phyloP scores from a whole-genome alignment of 2,329 filamentous ascomycete species.

The Trichophyton simii region DNA sequence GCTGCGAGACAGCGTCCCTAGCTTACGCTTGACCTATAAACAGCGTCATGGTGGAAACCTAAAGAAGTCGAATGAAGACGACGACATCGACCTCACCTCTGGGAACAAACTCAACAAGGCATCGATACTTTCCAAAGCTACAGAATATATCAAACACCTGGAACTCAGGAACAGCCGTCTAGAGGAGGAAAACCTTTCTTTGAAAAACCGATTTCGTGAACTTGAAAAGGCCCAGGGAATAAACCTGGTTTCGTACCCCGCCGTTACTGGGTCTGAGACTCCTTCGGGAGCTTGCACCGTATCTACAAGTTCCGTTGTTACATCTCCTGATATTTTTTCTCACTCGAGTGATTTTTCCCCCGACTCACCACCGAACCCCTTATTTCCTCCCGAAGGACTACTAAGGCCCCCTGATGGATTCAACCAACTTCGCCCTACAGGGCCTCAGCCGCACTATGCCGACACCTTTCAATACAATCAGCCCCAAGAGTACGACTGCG shows the following conservation, averaged over 20 bases:
- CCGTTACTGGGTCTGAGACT: slow-evolving; percentile 30
- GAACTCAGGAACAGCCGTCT: slow-evolving; percentile 81
- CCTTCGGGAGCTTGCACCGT: slow-evolving; percentile 29
- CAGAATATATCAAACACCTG: slow-evolving; percentile 86
- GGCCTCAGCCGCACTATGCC: slow-evolving; percentile 24
- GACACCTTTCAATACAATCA: slow-evolving; percentile 20
- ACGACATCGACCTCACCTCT: slow-evolving; percentile 67
- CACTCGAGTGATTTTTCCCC: slow-evolving; percentile 25
- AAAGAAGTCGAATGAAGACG: slow-evolving; percentile 60
- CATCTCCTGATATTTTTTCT: slow-evolving; percentile 31
- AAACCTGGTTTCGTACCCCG: slow-evolving; percentile 25
- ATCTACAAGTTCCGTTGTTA: slow-evolving; percentile 25
- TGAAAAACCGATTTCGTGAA: slow-evolving; percentile 70
- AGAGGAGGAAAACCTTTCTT: slow-evolving; percentile 63
- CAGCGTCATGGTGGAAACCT: slow-evolving; percentile 24
- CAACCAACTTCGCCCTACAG: slow-evolving; percentile 29
- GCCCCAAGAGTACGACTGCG: slow-evolving; percentile 20
- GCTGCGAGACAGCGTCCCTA: slow-evolving; percentile 81
- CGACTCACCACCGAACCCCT: slow-evolving; percentile 22
- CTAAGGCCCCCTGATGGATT: slow-evolving; percentile 34
- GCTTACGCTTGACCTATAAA: slow-evolving; percentile 71
- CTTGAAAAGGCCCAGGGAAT: slow-evolving; percentile 50
- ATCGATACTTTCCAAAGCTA: slow-evolving; percentile 90
- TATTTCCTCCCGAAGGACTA: slow-evolving; percentile 30
- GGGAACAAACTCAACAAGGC: slow-evolving; percentile 96